Conservation (phyloP, 192 early-diverging fungal species). For the Lobosporangium transversale region DNA sequence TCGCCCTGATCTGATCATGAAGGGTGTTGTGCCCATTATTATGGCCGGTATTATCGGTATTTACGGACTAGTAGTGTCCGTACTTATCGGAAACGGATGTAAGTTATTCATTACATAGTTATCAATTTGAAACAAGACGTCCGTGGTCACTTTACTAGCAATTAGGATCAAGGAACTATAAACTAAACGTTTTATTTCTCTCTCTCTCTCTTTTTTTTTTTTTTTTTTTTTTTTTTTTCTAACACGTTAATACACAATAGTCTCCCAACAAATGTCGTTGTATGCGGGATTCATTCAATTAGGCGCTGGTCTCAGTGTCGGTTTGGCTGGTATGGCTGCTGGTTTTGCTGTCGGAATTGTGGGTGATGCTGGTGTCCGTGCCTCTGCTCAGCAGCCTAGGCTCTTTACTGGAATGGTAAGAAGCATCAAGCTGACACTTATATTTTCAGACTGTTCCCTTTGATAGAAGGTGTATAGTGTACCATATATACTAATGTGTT, state of each 20-base stretch:
- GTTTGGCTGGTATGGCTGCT: slow-evolving; percentile 85
- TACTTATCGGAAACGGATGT: slow-evolving; percentile 84
- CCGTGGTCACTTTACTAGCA: too few relatives aligned
- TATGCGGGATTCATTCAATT: slow-evolving; percentile 85
- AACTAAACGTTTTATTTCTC: neutral
- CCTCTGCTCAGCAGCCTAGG: slow-evolving; percentile 80
- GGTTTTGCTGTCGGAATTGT: slow-evolving; percentile 93
- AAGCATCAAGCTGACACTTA: too few relatives aligned
- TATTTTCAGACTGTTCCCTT: too few relatives aligned
- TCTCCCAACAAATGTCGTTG: slow-evolving; percentile 66
- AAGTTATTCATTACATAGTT: too few relatives aligned
- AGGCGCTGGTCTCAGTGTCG: slow-evolving; percentile 82
- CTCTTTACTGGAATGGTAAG: slow-evolving; percentile 85
- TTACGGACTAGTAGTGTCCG: slow-evolving; percentile 97
- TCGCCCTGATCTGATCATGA: slow-evolving; percentile 90
- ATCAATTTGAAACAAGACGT: too few relatives aligned
- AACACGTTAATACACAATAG: slow-evolving; percentile 15
- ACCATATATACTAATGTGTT: too few relatives aligned
- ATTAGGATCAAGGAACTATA: too few relatives aligned
- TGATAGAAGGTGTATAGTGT: too few relatives aligned
- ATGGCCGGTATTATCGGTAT: slow-evolving; percentile 99
- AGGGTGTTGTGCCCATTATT: slow-evolving; percentile 91
- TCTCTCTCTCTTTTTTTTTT: neutral
- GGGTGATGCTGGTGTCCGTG: slow-evolving; percentile 89
- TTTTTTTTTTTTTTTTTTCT: neutral